A percentile compares a stretch with the other conserved stretches of the same genome.
These are phyloP conservation scores for Yamadazyma philogaea DNA, from an alignment of 805 yeast genomes.

Conservation along the genomic window DNA sequence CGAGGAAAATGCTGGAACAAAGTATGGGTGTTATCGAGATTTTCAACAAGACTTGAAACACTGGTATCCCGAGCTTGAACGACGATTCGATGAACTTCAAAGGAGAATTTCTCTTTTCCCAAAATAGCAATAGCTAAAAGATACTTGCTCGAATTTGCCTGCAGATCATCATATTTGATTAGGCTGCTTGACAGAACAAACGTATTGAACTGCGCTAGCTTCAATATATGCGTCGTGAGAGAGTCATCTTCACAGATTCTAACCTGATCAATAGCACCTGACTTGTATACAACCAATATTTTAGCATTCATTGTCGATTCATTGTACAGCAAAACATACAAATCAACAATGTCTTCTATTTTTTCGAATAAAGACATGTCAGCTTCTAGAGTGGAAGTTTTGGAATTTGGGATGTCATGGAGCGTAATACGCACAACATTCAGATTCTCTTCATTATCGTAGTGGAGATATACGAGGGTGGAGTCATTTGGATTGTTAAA, in stretches of 20 bases:
- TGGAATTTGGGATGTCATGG: background rate
- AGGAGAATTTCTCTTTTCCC: background rate
- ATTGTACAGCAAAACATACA: conserved; percentile 8
- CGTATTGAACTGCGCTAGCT: background rate
- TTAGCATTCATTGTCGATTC: background rate
- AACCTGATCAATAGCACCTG: conserved; percentile 15
- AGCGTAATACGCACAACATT: conserved; percentile 6
- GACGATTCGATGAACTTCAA: background rate
- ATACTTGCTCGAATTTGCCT: conserved; percentile 8
- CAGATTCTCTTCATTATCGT: conserved; percentile 3
- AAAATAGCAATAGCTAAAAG: conserved; percentile 18
- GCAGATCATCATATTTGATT: conserved; percentile 6
- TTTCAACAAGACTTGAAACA: background rate
- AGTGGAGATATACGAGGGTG: conserved; percentile 12
- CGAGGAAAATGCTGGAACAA: background rate
- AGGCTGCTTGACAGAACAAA: background rate
- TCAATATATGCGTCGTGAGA: conserved; percentile 5
- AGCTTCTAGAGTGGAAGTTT: background rate
- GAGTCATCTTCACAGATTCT: conserved; percentile 12
- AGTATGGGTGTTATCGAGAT: background rate
- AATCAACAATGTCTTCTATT: conserved; percentile 6
- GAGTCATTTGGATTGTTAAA: conserved; percentile 13
- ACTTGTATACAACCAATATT: conserved; percentile 10
- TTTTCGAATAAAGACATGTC: conserved; percentile 6
- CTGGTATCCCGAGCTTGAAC: background rate